phyloP scores from a whole-genome alignment of 1,139 yeast species.

The Saccharomyces hybrid region DNA sequence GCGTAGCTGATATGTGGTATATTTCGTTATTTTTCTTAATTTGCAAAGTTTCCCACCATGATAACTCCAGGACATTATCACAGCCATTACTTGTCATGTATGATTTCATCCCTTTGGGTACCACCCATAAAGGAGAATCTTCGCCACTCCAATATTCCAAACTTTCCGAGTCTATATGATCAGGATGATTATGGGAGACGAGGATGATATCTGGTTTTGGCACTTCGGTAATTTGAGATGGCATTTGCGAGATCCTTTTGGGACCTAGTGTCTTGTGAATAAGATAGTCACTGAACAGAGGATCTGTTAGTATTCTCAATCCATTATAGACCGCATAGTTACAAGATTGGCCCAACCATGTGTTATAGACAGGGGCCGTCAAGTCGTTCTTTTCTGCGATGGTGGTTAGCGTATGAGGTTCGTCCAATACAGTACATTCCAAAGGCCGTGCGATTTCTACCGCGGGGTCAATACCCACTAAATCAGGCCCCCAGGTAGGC shows the following conservation, averaged over 20 bases:
- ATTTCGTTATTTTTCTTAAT: slow-evolving; percentile 39
- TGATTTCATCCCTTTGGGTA: slow-evolving; percentile 68
- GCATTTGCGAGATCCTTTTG: slow-evolving; percentile 64
- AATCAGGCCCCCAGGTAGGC: slow-evolving; percentile 36
- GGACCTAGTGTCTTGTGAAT: slow-evolving; percentile 68
- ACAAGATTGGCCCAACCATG: slow-evolving; percentile 95
- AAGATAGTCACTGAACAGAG: slow-evolving; percentile 64
- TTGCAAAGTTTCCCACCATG: slow-evolving; percentile 80
- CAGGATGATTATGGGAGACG: slow-evolving; percentile 93
- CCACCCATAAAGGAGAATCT: slow-evolving; percentile 53
- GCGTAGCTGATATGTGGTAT: slow-evolving; percentile 79
- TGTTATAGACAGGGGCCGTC: slow-evolving; percentile 35
- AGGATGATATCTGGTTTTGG: slow-evolving; percentile 62
- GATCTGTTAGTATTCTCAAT: slow-evolving; percentile 74
- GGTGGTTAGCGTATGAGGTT: neutral
- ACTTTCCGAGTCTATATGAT: slow-evolving; percentile 70
- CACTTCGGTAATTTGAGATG: slow-evolving; percentile 56
- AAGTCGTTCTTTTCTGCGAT: slow-evolving; percentile 7
- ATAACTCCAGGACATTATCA: slow-evolving; percentile 54
- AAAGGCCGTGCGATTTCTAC: slow-evolving; percentile 9
- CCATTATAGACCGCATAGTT: slow-evolving; percentile 65
- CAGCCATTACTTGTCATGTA: slow-evolving; percentile 48
- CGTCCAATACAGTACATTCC: neutral
- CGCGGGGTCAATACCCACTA: slow-evolving; percentile 35
- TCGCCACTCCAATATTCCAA: slow-evolving; percentile 47